Conservation (phyloP, 441 rosid genomes). For the Gossypium lobatum region DNA sequence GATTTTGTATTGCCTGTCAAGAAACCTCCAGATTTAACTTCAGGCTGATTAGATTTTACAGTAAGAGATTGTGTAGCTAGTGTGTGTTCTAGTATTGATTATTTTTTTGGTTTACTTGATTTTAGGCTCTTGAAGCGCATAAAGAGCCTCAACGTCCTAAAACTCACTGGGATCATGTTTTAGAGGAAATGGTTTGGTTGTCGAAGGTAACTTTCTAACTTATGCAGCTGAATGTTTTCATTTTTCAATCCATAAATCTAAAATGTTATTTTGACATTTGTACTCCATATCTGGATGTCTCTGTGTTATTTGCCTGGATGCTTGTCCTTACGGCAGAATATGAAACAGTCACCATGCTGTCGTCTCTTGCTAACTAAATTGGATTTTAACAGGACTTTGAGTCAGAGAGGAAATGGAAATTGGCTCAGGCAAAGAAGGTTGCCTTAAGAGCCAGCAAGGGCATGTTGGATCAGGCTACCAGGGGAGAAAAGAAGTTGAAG, state of each 20-base stretch:
- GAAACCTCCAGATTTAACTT: not conserved
- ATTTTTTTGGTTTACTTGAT: conserved; percentile 9
- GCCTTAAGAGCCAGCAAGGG: conserved; percentile 97
- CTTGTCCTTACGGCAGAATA: not conserved
- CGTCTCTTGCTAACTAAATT: conserved; percentile 28
- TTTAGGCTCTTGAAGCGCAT: conserved; percentile 95
- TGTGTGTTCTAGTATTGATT: not conserved
- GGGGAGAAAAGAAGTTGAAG: conserved; percentile 96
- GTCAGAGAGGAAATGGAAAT: conserved; percentile 98
- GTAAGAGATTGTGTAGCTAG: conserved; percentile 1
- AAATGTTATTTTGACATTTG: not conserved
- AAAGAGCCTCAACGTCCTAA: conserved; percentile 94
- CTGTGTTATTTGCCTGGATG: not conserved
- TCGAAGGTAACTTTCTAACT: conserved; percentile 62
- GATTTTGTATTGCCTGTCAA: not conserved
- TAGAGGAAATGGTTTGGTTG: conserved; percentile 97
- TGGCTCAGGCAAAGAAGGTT: conserved; percentile 92
- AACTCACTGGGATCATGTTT: conserved; percentile 98
- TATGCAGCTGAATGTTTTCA: not conserved
- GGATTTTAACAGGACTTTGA: conserved; percentile 75
- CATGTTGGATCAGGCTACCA: conserved; percentile 85
- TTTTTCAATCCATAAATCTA: not conserved
- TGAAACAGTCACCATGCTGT: not conserved
- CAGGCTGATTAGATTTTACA: not conserved
- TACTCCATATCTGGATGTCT: not conserved